These are phyloP conservation scores for Stromatinia cepivora DNA, from an alignment of 2,329 filamentous ascomycete species.

Conservation along the genomic window DNA sequence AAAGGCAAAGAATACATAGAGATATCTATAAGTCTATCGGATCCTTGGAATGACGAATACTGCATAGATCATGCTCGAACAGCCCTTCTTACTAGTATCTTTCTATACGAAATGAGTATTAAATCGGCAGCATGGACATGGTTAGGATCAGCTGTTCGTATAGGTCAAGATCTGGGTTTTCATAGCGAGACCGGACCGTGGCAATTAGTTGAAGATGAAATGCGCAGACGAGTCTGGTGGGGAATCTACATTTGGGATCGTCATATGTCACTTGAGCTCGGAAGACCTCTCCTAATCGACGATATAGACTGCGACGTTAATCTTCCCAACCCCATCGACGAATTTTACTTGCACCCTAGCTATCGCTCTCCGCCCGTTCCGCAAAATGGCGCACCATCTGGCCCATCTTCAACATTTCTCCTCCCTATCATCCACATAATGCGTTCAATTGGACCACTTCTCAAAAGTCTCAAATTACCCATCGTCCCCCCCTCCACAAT, in stretches of 20 bases:
- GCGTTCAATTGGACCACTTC: conserved; percentile 72
- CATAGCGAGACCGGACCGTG: conserved; percentile 73
- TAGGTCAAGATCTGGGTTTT: conserved; percentile 80
- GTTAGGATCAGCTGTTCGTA: conserved; percentile 76
- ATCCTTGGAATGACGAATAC: conserved; percentile 79
- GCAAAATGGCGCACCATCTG: conserved; percentile 49
- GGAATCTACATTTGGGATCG: conserved; percentile 87
- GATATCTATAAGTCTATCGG: conserved; percentile 65
- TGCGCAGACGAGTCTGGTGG: conserved; percentile 91
- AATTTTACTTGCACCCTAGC: conserved; percentile 68
- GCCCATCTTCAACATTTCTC: conserved; percentile 66
- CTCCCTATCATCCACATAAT: conserved; percentile 80
- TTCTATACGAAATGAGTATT: conserved; percentile 81
- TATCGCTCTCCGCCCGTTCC: conserved; percentile 45
- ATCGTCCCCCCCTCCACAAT: conserved; percentile 67
- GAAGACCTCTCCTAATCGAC: conserved; percentile 77
- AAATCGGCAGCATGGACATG: conserved; percentile 84
- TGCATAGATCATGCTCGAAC: conserved; percentile 73
- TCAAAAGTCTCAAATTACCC: conserved; percentile 67
- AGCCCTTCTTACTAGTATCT: conserved; percentile 73
- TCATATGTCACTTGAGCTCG: conserved; percentile 75
- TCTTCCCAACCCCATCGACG: conserved; percentile 77
- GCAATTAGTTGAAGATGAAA: conserved; percentile 77
- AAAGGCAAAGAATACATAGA: conserved; percentile 70
- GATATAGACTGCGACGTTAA: conserved; percentile 85